Base-by-base conservation (phyloP, 2,329 filamentous ascomycete genomes). In the Ceratocystis alfenasii region DNA sequence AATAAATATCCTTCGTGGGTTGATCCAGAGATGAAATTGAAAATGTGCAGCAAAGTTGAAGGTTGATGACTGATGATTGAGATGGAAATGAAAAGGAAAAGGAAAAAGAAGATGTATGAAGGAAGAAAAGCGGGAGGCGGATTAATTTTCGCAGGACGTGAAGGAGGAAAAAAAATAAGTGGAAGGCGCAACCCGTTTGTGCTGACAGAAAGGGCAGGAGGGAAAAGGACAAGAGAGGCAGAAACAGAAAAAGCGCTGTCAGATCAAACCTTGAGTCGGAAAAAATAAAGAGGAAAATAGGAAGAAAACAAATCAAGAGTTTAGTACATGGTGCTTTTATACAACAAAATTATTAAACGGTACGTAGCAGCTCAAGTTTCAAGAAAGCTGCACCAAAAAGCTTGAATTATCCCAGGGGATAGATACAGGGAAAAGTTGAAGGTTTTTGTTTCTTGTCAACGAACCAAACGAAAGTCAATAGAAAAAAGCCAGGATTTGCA, bases 191-290 rank as follows among this genome's bases (percentile, higher is more conserved):
- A 50, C 33, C n/a, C 17, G 55, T 59, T 59, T 59, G 55, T 59
- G 55, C 55, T 36, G 28, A 59, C 28, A 45, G 45, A 25, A 28
- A 46, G 22, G 45, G n/a, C 44, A 17, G 50, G 28, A 17, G 50
- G 22, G 8, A 63, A 63, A 50, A 64, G n/a, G 50, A 8, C 36
- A 64, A 8, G 10, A 59, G 30, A 53, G 28, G 30, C 17, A 63
- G 46, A 53, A 53, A 50, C 28, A 50, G 25, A 53, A 63, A 53
- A 8, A 50, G 48, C 8, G 25, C 61, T 48, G 61, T 63, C 36
- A 57, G 62, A 64, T 64, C 48, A 53, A 64, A 57, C 62, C 45
- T 64, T 64, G 30, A 25, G 53, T 48, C 20, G 45, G 25, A 65
- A 48, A 65, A 64, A 53, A 28, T 12, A 17, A 64, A 45, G 55